Conservation (phyloP, 1,284 basidiomycete genomes). For the Puccinia brachypodii region DNA sequence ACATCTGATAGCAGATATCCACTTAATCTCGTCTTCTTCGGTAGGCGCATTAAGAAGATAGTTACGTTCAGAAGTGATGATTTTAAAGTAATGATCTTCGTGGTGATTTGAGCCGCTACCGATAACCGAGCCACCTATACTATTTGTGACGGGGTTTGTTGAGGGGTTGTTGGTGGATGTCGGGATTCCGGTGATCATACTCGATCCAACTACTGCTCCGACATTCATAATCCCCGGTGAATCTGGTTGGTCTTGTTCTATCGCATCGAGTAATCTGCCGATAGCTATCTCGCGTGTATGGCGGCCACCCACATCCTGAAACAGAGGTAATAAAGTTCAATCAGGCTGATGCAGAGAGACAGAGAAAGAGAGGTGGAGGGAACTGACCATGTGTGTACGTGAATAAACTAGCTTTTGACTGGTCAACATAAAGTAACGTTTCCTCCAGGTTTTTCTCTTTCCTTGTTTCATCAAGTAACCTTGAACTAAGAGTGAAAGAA, state of each 20-base stretch:
- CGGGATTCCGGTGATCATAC: neutral
- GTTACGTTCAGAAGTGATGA: slow-evolving; percentile 89
- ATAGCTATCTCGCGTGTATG: slow-evolving; percentile 82
- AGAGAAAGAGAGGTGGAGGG: neutral
- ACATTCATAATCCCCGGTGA: slow-evolving; percentile 48
- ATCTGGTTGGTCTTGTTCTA: slow-evolving; percentile 71
- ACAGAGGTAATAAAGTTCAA: neutral
- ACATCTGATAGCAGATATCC: slow-evolving; percentile 90
- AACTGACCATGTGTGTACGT: slow-evolving; percentile 58
- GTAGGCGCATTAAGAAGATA: slow-evolving; percentile 87
- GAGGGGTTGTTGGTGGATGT: slow-evolving; percentile 41
- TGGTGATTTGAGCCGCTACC: neutral
- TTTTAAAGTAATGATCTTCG: slow-evolving; percentile 76
- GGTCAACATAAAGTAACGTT: slow-evolving; percentile 63
- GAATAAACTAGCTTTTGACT: slow-evolving; percentile 57
- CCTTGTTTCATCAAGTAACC: slow-evolving; percentile 98
- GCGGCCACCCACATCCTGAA: slow-evolving; percentile 70
- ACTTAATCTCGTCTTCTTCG: slow-evolving; percentile 98
- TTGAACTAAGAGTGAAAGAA: slow-evolving; percentile 56
- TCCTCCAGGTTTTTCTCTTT: slow-evolving; percentile 90
- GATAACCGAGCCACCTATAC: slow-evolving; percentile 18
- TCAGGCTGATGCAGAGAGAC: neutral
- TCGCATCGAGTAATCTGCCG: slow-evolving; percentile 80
- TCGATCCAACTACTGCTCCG: neutral
- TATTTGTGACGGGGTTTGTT: slow-evolving; percentile 50